phyloP scores from a whole-genome alignment of 345 rosid species.

The Hirschfeldia incana region DNA sequence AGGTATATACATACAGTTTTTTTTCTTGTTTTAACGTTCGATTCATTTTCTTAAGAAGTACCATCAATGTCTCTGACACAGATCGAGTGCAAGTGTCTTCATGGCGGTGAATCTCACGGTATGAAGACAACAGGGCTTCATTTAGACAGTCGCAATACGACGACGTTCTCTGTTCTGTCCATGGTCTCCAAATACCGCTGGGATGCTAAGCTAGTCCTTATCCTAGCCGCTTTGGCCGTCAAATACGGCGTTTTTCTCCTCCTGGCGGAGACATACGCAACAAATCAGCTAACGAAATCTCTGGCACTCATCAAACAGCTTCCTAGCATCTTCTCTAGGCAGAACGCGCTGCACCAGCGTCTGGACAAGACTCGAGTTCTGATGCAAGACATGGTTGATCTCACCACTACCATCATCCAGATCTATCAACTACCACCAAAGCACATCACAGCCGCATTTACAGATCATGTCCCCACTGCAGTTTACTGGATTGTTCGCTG shows the following conservation, averaged over 20 bases:
- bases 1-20: conserved; percentile 43
- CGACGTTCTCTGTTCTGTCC: conserved; percentile 56
- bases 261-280: conserved; percentile 59
- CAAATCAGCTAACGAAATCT: conserved; percentile 77
- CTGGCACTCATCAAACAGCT: conserved; percentile 78
- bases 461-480: conserved; percentile 63
- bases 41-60: not conserved
- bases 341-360: conserved; percentile 50
- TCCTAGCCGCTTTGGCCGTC: conserved; percentile 75
- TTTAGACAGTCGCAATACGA: conserved; percentile 39
- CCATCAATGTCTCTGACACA: conserved; percentile 28
- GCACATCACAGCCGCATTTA: conserved; percentile 49
- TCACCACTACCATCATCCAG: conserved; percentile 57
- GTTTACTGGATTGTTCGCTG: conserved; percentile 85
- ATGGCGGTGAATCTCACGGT: conserved; percentile 60
- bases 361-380: conserved; percentile 56
- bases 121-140: conserved; percentile 33
- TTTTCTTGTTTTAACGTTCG: not conserved
- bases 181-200: conserved; percentile 59
- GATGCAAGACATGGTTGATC: conserved; percentile 61
- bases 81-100: conserved; percentile 64
- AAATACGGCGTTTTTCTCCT: conserved; percentile 86
- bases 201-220: conserved; percentile 80
- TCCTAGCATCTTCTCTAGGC: conserved; percentile 54
- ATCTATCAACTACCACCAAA: conserved; percentile 59